Evolutionary conservation across 768 basidiomycete species (phyloP).

Genomic region (Dacryopinax spathularia): DNA sequence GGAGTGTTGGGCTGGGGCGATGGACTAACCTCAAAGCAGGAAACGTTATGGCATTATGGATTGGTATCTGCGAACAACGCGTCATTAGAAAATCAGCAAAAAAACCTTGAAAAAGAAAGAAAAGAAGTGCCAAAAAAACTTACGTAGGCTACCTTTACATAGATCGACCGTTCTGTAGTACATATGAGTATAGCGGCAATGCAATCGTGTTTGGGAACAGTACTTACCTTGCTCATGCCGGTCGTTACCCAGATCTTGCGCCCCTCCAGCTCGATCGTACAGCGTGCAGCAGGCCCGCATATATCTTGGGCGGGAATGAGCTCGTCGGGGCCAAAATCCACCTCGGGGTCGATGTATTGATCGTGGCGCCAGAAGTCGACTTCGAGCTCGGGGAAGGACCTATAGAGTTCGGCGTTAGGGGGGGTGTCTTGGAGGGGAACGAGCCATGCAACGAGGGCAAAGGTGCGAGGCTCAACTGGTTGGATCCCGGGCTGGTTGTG

Average conservation of each 20-base stretch:
- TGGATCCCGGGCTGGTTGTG: neutral
- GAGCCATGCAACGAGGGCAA: neutral
- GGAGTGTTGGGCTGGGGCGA: too few species aligned
- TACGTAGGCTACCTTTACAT: too few species aligned
- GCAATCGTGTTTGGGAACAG: neutral
- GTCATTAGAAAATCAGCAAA: too few species aligned
- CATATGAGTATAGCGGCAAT: neutral
- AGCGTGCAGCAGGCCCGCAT: neutral
- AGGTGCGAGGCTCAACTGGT: neutral
- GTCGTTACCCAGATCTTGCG: neutral
- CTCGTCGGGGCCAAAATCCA: neutral
- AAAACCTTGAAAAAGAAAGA: too few species aligned
- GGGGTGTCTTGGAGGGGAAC: neutral
- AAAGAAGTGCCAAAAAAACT: too few species aligned
- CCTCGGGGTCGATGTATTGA: neutral
- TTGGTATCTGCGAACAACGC: too few species aligned
- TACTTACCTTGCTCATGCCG: neutral
- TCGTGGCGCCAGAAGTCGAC: neutral
- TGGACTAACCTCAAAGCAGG: too few species aligned
- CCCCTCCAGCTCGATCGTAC: neutral
- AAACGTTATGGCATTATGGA: too few species aligned
- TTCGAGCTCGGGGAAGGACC: neutral
- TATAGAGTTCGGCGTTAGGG: neutral
- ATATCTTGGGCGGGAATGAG: neutral
- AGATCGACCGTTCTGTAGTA: neutral